Base-by-base conservation (phyloP, 2,329 filamentous ascomycete genomes). In the Ascochyta clinopodiicola region DNA sequence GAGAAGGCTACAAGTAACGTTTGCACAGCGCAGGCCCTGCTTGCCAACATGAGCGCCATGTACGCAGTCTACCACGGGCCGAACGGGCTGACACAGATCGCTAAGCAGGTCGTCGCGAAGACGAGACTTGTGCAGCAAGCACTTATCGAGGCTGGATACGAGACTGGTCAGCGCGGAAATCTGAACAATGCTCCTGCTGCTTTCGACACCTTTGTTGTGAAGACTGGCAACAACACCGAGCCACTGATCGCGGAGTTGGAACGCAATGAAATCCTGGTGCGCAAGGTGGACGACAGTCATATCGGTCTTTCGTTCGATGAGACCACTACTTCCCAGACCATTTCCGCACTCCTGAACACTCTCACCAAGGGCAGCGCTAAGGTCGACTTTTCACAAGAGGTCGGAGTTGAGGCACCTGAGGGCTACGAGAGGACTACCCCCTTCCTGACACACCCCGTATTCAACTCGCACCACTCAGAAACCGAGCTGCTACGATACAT, bases 1-100 rank as follows among this genome's bases (percentile, higher is more conserved):
- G 94, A 98, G 75, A 97, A 97, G 83, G 94, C 94, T 1, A 98
- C 94, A 1, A 96, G 92, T 81, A 98, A 98, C 72, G 93, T 97
- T 56, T 98, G 94, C 80, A 98, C 94, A 1, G 93, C 94, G 1
- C 94, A 98, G 78, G 94, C 94, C 8, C 80, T 98, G 24, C 82
- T 97, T 46, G 94, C 94, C 34, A 98, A 98, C 76, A 97, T 97
- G 91, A 94, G 87, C 65, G 92, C 93, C 50, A 89, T 97, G 80
- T 98, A 96, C 72, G 93, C 92, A 47, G 83, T 97, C 49, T 98
- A 97, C 76, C 94, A 98, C 73, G 94, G 94, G 3, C 94, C 94
- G 0, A 77, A 86, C 49, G 92, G 93, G 17, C 79, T 98, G 45
- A 92, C 87, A 77, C 84, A 86, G 13, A 97, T 97, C 72, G 93